Conservation (phyloP, 495 filamentous ascomycete species). For the Penicillium waksmanii region DNA sequence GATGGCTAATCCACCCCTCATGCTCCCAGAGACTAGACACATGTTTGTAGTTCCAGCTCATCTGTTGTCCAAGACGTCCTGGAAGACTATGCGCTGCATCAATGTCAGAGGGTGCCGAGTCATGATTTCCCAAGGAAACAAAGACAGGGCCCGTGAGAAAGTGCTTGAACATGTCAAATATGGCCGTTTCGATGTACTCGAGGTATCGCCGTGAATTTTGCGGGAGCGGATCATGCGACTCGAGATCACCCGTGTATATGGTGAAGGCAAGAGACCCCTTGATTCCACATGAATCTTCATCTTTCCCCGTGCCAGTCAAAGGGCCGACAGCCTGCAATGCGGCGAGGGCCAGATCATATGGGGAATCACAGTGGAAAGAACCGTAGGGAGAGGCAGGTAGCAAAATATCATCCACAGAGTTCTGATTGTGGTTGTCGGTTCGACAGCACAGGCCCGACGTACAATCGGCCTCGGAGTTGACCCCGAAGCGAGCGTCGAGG, state of each 20-base stretch:
- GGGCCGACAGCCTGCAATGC: conserved; percentile 60
- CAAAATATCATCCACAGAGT: conserved; percentile 32
- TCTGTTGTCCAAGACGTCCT: conserved; percentile 55
- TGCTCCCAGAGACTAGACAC: conserved; percentile 55
- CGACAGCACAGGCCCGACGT: conserved; percentile 57
- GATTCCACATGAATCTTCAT: conserved; percentile 25
- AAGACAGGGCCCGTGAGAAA: conserved; percentile 62
- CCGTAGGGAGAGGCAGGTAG: conserved; percentile 59
- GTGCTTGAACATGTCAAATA: conserved; percentile 57
- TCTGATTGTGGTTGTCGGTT: conserved; percentile 43
- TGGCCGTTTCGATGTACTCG: conserved; percentile 53
- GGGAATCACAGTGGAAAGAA: conserved; percentile 59
- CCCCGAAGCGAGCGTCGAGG: conserved; percentile 60
- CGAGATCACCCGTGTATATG: conserved; percentile 60
- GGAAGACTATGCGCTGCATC: conserved; percentile 56
- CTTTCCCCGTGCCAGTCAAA: conserved; percentile 54
- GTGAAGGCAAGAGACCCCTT: conserved; percentile 50
- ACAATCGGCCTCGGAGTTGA: conserved; percentile 61
- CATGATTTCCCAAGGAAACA: conserved; percentile 58
- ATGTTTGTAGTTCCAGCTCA: conserved; percentile 60
- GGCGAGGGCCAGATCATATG: conserved; percentile 60
- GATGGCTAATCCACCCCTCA: conserved; percentile 52
- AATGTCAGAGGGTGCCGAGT: conserved; percentile 54
- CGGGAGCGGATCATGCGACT: conserved; percentile 53
- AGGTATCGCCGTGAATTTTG: conserved; percentile 52